phyloP scores from a whole-genome alignment of 225 moss, liverwort and hornwort species.

The Climacium dendroides region DNA sequence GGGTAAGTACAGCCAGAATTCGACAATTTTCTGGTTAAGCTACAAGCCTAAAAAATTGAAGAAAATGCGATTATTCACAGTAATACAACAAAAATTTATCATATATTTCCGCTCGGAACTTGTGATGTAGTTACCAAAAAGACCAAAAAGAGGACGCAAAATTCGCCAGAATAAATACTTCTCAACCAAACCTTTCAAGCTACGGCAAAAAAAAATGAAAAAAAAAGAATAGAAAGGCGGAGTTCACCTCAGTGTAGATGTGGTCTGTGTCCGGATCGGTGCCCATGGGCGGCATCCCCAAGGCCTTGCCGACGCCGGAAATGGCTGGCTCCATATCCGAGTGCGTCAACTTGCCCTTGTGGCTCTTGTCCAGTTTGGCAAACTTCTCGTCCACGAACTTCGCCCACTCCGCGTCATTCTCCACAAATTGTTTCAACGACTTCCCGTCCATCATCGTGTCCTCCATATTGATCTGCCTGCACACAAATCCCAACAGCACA shows the following conservation, averaged over 20 bases:
- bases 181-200: not conserved
- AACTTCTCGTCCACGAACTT: slow-evolving; percentile 55
- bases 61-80: not conserved
- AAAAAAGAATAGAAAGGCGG: too few species aligned
- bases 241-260: slow-evolving; percentile 61
- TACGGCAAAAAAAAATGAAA: too few species aligned
- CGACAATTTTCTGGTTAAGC: not conserved
- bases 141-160: too few species aligned
- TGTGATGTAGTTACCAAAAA: not conserved
- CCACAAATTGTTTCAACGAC: slow-evolving; percentile 48
- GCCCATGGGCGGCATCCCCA: slow-evolving; percentile 70
- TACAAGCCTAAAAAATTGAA: not conserved
- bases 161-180: not conserved
- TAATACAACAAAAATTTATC: not conserved
- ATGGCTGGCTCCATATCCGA: slow-evolving; percentile 49
- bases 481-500: not conserved
- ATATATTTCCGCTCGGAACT: not conserved
- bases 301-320: slow-evolving; percentile 41
- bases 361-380: slow-evolving; percentile 30
- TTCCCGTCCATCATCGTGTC: slow-evolving; percentile 26
- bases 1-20: not conserved
- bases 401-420: slow-evolving; percentile 38
- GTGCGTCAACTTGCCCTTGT: slow-evolving; percentile 44
- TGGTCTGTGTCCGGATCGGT: slow-evolving; percentile 60
- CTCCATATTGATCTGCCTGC: slow-evolving; percentile 6